Evolutionary conservation across 1,139 yeast genomes (phyloP), one percentile per base, ranked within the genome.

Genomic region (Yamadazyma atlantica): DNA sequence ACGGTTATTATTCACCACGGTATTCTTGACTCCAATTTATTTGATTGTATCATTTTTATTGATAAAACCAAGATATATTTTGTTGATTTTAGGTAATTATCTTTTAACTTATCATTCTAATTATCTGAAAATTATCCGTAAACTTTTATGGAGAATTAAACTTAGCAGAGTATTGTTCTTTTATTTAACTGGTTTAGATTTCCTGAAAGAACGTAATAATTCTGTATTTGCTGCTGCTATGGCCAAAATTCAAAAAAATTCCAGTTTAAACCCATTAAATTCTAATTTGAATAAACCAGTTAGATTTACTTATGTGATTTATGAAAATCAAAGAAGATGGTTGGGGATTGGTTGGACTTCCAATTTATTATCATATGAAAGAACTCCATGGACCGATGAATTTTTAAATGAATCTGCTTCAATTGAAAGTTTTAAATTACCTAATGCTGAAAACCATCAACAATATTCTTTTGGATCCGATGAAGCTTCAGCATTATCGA

Each of bases 291-390:
- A 61, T 39, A 80, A 79, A 46, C 87, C 95, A 4, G 90, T 86
- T 18, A 69, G 90, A 44, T 92, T 90, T 58, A 88, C 97, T 5
- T 92, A 87, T 59, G 96, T 88, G 2, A 72, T 92, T n/a, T 89
- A 82, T 61, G 98, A 92, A 60, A 92, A 92, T 59, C 98, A 92
- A 64, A 80, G 98, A 55, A 81, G 95, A 52, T 92, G 98, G 98
- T 71, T 92, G 33, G 98, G 97, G 9, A 87, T 92, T 52, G 98
- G 98, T 10, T 92, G 98, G 98, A 90, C 98, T 0, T 73, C 94
- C 7, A 89, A 89, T 55, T 71, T 92, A 56, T 70, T 92, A 44
- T 84, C 95, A 25, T 92, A 92, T 58, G 98, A 92, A 60, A 76
- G 98, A 54, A 81, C 96, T 0, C 85, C 97, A 2, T 92, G 97